phyloP scores from a whole-genome alignment of 1,139 yeast species.

The Suzukiozyma palmioleophila region DNA sequence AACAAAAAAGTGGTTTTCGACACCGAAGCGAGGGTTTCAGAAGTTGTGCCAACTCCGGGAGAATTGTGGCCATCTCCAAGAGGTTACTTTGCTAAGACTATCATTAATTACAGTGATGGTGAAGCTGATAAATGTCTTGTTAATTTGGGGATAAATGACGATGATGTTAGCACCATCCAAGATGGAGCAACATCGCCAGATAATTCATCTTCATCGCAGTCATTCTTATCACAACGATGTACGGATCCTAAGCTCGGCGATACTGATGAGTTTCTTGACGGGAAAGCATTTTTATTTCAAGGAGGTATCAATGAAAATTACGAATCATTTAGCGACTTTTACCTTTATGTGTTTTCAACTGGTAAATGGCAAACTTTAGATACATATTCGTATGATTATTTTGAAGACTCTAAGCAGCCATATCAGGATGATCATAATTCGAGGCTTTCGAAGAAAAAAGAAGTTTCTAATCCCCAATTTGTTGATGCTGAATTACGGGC shows the following conservation, averaged over 20 bases:
- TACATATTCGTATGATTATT: constrained; percentile 38
- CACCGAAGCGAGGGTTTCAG: constrained; percentile 20
- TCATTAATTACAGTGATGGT: constrained; percentile 21
- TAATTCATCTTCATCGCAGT: background rate
- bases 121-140: constrained; percentile 19
- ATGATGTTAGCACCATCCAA: constrained; percentile 1
- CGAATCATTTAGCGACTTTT: constrained; percentile 31
- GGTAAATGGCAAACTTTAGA: constrained; percentile 32
- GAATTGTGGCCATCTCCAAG: constrained; percentile 34
- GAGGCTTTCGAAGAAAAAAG: constrained; percentile 19
- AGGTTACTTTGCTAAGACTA: constrained; percentile 37
- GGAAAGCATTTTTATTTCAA: constrained; percentile 33
- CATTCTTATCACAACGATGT: background rate
- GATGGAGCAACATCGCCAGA: background rate
- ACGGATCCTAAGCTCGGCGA: background rate
- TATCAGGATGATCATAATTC: constrained; percentile 26
- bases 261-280: constrained; percentile 21
- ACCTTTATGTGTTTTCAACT: constrained; percentile 28
- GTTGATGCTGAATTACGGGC: constrained; percentile 41
- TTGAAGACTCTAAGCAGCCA: constrained; percentile 21
- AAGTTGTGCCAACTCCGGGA: constrained; percentile 8
- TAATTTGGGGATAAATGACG: constrained; percentile 5
- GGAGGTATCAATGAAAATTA: constrained; percentile 38
- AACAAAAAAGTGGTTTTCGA: constrained; percentile 14
- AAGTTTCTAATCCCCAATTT: constrained; percentile 23